Base-by-base conservation (phyloP, 2,329 filamentous ascomycete species). In the Aspergillus fumigatiaffinis region DNA sequence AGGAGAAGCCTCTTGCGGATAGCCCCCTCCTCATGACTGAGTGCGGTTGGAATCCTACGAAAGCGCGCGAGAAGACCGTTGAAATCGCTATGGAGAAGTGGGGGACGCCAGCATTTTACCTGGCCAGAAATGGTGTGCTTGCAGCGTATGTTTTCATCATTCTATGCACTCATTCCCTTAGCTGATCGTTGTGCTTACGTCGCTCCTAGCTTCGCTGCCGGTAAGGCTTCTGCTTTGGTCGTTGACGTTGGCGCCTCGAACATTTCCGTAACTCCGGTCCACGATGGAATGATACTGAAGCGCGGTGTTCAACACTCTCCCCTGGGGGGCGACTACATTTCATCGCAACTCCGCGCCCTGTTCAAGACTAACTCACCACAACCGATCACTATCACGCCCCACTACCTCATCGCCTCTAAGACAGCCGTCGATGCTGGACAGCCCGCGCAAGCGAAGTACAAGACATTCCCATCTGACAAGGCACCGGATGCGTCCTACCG, bases 41-140 rank as follows among this genome's bases (percentile, higher is more conserved):
- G 76, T 90, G 92, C 14, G 89, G 91, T 10, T 97, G 93, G 92
- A 97, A 96, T 76, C 83, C 87, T 26, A 76, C 84, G 47, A 97
- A 97, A 79, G 86, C 89, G 59, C 84, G 95, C 59, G 94, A 99
- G 78, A 96, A 94, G 83, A 88, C 89, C 44, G 93, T 97, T 68
- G 94, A 99, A 78, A 87, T 97, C 61, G 92, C 91, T 58, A 97
- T 99, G 88, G 94, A 99, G 81, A 90, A 87, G 70, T 99, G 94
- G 92, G 92, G 91, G 28, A 89, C 89, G 55, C 94, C 94, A 20
- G 94, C 94, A 4, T 97, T 97, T 76, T 99, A 93, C 83, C 81
- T 97, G 60, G 91, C 91, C 61, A 87, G 91, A 69, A 95, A 87
- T 53, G 92, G 93, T 26, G 92, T 97, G 47, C 84, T 97, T 71